Evolutionary conservation across 106 monocot species (phyloP), one percentile per base, ranked within the genome.

Genomic region (Dendrobium huoshanense): DNA sequence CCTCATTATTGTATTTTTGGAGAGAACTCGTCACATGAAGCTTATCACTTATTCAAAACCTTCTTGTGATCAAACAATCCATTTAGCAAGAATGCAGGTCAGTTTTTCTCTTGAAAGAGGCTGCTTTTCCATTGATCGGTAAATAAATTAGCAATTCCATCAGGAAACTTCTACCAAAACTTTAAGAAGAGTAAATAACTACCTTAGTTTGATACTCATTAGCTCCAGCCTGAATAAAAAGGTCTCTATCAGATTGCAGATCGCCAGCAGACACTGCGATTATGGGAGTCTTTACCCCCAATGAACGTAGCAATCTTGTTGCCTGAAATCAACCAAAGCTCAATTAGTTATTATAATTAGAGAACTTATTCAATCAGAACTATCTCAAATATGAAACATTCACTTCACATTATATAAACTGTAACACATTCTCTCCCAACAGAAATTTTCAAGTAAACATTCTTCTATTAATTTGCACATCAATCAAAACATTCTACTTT

Each of bases 251-350:
- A 9, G 18, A 41, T 41, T 37, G 37, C 20, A 43, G 18, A 41
- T 75, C 5, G 19, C 18, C 19, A 11, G 41, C 11, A 7, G 75
- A 75, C 4, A 75, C 16, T 20, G 42, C 75, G 8, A 75, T 18
- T 37, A 75, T 75, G 18, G 75, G 75, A 1, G 42, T 75, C 8
- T 16, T 20, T 41, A 75, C 75, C 8, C 75, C 75, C 75, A 75
- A 41, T 7, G 44, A 45, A 5, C 75, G 33, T 10, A 75, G 15
- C 42, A 33, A 41, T 42, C 75, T 40, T 20, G 75, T 75, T 16
- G 75, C 75, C 75, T 75, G 42, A 37, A 42, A 16, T 41, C 9
- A 75, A 42, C 7, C 18, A 75, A 42, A 42, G 11, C 20, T 75
- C 45, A 0, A 45, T 0, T 7, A 45, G 45, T 9, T 45, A 45